Percentiles rank a stretch among this genome's conserved stretches.
Conservation (phyloP, 2,329 filamentous ascomycete species). For the Rasamsonia emersonii region DNA sequence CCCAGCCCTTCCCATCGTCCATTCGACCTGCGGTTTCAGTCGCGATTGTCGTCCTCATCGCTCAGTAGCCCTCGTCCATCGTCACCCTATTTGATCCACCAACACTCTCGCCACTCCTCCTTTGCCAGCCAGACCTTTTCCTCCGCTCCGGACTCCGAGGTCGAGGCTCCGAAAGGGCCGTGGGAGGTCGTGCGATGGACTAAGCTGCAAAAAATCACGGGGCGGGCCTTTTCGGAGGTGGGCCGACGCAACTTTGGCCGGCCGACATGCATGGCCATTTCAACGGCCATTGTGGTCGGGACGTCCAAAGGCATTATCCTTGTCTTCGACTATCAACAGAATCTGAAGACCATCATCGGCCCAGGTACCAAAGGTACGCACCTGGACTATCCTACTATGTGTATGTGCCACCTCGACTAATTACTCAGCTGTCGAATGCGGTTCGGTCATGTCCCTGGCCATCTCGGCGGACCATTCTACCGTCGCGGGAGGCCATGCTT, state of each 20-base stretch:
- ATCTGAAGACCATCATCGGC: conserved; percentile 85
- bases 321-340: conserved; percentile 96
- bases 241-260: conserved; percentile 87
- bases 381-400: background rate
- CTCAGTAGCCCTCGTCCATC: conserved; percentile 56
- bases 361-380: conserved; percentile 75
- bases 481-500: conserved; percentile 79
- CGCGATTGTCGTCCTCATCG: conserved; percentile 62
- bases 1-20: conserved; percentile 79
- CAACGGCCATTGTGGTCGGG: conserved; percentile 79
- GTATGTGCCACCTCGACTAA: conserved; percentile 3
- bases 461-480: conserved; percentile 92
- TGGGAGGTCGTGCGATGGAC: conserved; percentile 99
- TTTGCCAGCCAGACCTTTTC: conserved; percentile 59
- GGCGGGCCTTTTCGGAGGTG: conserved; percentile 83
- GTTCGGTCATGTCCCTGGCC: conserved; percentile 75
- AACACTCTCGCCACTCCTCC: conserved; percentile 74
- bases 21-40: conserved; percentile 91
- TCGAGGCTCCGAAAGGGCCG: conserved; percentile 66
- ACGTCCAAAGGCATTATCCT: conserved; percentile 92
- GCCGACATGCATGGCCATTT: conserved; percentile 81
- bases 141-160: conserved; percentile 51
- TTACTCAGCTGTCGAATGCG: conserved; percentile 71
- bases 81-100: conserved; percentile 69
- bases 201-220: conserved; percentile 78